Base-by-base conservation (phyloP, 73 alveolate genomes). In the Breviolum minutum region DNA sequence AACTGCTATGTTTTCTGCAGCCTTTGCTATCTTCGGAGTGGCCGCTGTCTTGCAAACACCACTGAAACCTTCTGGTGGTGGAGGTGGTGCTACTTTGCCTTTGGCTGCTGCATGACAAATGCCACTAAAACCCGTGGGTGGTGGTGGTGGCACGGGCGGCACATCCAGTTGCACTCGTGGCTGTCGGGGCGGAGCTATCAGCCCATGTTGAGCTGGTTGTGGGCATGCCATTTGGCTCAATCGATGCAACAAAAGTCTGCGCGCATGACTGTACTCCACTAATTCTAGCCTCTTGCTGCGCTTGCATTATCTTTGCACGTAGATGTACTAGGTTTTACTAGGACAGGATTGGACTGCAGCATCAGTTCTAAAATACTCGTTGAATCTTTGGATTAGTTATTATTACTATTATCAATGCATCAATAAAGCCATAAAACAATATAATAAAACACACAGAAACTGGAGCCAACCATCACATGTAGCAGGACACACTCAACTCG, bases 41-140 rank as follows among this genome's bases (percentile, higher is more conserved):
- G 93, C 70, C 26, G 26, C 93, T 54, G 93, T 16, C n/a, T 83
- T 83, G 74, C 54, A 83, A 20, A 83, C 93, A 60, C 93, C 93
- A 62, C 93, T 83, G 76, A 79, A 79, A 79, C 87, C 93, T 83
- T 54, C 48, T 54, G 93, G 93, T 26, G 93, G 93, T 19, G 93
- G 93, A 54, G 93, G 76, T 20, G 93, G 93, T 8, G 90, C 90
- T 8, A 60, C 76, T 61, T 54, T 54, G 48, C 60, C 32, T 54
- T 48, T 60, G 61, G 93, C 70, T 54, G 26, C 93, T 54, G 93
- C 32, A 11, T 83, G 54, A 61, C 54, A 83, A 20, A 83, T 74
- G 54, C 93, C 93, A 62, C 93, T 83, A 60, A 79, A 79, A 79
- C 87, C 93, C 13, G 26, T 20, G 26, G 93, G 93, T 26, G 93